phyloP scores from a whole-genome alignment of 2,329 filamentous ascomycete species.

The Pseudogymnoascus sp. region DNA sequence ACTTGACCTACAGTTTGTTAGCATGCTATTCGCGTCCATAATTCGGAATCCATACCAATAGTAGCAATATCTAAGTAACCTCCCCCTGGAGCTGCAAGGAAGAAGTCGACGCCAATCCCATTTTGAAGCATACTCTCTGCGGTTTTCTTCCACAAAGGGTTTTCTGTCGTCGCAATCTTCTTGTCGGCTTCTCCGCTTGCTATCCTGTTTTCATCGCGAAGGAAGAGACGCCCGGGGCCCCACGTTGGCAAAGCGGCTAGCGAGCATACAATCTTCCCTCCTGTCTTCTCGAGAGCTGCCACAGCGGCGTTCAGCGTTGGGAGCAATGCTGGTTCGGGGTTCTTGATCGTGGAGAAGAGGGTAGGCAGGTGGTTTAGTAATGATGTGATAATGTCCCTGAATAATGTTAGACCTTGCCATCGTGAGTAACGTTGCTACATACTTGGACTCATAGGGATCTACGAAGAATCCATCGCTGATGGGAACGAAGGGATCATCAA shows the following conservation, averaged over 20 bases:
- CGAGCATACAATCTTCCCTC: conserved; percentile 87
- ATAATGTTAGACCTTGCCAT: neutral
- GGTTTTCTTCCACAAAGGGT: conserved; percentile 77
- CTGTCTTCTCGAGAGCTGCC: conserved; percentile 75
- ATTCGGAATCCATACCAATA: conserved; percentile 53
- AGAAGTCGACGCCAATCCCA: conserved; percentile 88
- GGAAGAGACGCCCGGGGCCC: conserved; percentile 77
- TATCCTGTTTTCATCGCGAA: conserved; percentile 83
- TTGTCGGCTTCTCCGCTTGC: conserved; percentile 83
- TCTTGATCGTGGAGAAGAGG: conserved; percentile 82
- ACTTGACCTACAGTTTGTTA: conserved; percentile 57
- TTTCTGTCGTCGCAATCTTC: conserved; percentile 85
- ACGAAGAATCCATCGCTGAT: conserved; percentile 89
- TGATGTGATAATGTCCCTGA: conserved; percentile 69
- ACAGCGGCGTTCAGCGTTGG: conserved; percentile 78
- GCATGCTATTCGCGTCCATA: conserved; percentile 15
- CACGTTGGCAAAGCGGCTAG: conserved; percentile 82
- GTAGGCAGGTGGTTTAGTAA: conserved; percentile 75
- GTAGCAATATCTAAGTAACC: conserved; percentile 91
- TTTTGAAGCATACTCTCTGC: conserved; percentile 81
- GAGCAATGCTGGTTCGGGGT: conserved; percentile 81
- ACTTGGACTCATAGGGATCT: conserved; percentile 83
- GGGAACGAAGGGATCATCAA: conserved; percentile 93
- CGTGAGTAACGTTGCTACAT: conserved; percentile 23
- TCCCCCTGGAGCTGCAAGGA: conserved; percentile 82